Evolutionary conservation across 2,329 filamentous ascomycete genomes (phyloP).

Genomic region (Epichloe sibirici): DNA sequence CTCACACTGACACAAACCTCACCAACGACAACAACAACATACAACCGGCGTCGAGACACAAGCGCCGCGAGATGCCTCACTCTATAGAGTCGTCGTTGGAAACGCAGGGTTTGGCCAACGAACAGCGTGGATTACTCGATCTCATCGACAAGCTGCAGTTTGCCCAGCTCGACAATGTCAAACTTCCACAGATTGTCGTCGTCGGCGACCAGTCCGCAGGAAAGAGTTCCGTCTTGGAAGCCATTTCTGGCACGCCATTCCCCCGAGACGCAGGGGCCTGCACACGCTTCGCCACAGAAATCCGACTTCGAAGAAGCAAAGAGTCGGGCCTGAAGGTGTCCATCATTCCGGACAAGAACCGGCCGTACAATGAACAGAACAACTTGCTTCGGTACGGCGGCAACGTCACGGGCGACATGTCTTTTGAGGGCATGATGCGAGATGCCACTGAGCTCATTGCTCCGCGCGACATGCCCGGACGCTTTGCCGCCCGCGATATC

Average conservation of each 20-base stretch:
- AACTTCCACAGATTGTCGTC: conserved; percentile 49
- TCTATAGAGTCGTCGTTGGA: conserved; percentile 36
- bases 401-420: conserved; percentile 28
- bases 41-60: conserved; percentile 8
- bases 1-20: background rate
- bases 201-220: conserved; percentile 53
- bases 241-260: conserved; percentile 50
- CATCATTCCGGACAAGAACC: conserved; percentile 41
- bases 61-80: conserved; percentile 22
- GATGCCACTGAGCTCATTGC: conserved; percentile 39
- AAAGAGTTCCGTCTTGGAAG: conserved; percentile 51
- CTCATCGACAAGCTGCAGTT: conserved; percentile 44
- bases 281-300: conserved; percentile 49
- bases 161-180: conserved; percentile 38
- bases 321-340: conserved; percentile 34
- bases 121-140: conserved; percentile 45
- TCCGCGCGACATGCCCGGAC: conserved; percentile 35
- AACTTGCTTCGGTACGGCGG: conserved; percentile 36
- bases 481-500: conserved; percentile 39
- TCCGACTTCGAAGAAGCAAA: conserved; percentile 38
- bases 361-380: conserved; percentile 34
- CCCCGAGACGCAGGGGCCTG: conserved; percentile 48
- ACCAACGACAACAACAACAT: background rate
- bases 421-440: conserved; percentile 39
- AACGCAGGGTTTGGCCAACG: conserved; percentile 36